phyloP scores from a whole-genome alignment of 495 filamentous ascomycete genomes.

The Hyaloscypha variabilis region DNA sequence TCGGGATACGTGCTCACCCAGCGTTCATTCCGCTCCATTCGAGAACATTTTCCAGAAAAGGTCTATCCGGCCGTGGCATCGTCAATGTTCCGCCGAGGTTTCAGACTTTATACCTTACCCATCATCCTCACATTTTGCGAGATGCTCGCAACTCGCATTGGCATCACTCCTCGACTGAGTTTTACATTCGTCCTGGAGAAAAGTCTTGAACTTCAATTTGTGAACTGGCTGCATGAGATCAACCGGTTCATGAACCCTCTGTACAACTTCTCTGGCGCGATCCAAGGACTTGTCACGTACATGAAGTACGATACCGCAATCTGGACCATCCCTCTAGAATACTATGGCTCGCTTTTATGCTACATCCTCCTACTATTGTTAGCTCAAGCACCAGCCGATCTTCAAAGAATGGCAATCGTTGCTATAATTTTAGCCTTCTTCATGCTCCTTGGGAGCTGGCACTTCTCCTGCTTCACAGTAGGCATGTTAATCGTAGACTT shows the following conservation, averaged over 20 bases:
- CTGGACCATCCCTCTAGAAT: slow-evolving; percentile 14
- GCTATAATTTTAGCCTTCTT: not conserved
- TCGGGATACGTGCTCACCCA: slow-evolving; percentile 18
- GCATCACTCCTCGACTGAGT: not conserved
- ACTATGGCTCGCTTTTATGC: slow-evolving; percentile 16
- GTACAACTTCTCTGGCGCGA: not conserved
- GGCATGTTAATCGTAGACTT: slow-evolving; percentile 16
- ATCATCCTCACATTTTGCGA: not conserved
- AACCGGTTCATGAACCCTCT: not conserved
- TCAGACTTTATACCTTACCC: not conserved
- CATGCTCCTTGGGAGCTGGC: slow-evolving; percentile 14
- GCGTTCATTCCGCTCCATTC: slow-evolving; percentile 11
- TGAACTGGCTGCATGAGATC: not conserved
- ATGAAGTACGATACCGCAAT: not conserved
- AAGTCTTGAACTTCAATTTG: not conserved
- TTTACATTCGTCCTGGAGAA: not conserved
- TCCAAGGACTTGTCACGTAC: not conserved
- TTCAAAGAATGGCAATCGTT: slow-evolving; percentile 4
- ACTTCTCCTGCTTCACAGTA: slow-evolving; percentile 14
- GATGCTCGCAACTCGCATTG: slow-evolving; percentile 34
- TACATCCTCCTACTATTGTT: slow-evolving; percentile 14
- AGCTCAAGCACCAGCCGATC: not conserved
- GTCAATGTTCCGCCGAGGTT: slow-evolving; percentile 1
- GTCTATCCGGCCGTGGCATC: slow-evolving; percentile 9
- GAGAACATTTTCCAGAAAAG: slow-evolving; percentile 1